Base-by-base conservation (phyloP, 1,139 yeast genomes). In the Diutina sp. region DNA sequence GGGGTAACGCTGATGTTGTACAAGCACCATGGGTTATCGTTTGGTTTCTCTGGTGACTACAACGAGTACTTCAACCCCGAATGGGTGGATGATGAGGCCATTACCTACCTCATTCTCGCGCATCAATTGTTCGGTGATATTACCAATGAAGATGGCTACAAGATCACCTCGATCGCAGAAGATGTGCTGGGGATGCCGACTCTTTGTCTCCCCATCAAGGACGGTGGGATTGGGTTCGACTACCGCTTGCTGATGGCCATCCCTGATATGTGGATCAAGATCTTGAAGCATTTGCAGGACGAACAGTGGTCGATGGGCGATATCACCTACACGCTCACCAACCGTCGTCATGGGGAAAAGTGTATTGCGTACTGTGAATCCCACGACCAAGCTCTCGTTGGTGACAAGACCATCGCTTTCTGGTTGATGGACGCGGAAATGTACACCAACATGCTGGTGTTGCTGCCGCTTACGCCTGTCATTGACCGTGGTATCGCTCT, bases 111-210 rank as follows among this genome's bases (percentile, higher is more conserved):
- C 66, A 90, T 90, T 85, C 72, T 93, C 60, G 97, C 97, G 14
- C 95, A 91, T 69, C 80, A 82, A 62, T 72, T 93, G 65, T 79
- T 93, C 62, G 76, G 73, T 53, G 79, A 82, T 61, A 72, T 85
- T 61, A 56, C 54, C 1, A 72, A 73, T 55, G 62, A 66, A 50
- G 64, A 72, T 54, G 44, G 16, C 41, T 78, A 82, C 48, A 74
- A 75, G 57, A 83, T 87, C 62, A 80, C 87, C 16, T 83, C 96
- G 1, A 88, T 93, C 63, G 98, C 98, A 2, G 99, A 93, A 69
- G 99, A 93, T 69, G 99, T 93, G 55, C 85, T 95, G 56, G 99
- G 99, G 16, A 93, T 93, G 88, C 99, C 99, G 45, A 90, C 97
- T 0, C 74, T 93, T 56, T 91, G 98, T 70, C 71, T 89, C 55